phyloP scores from a whole-genome alignment of 805 yeast genomes.

The Kodamaea kakaduensis region DNA sequence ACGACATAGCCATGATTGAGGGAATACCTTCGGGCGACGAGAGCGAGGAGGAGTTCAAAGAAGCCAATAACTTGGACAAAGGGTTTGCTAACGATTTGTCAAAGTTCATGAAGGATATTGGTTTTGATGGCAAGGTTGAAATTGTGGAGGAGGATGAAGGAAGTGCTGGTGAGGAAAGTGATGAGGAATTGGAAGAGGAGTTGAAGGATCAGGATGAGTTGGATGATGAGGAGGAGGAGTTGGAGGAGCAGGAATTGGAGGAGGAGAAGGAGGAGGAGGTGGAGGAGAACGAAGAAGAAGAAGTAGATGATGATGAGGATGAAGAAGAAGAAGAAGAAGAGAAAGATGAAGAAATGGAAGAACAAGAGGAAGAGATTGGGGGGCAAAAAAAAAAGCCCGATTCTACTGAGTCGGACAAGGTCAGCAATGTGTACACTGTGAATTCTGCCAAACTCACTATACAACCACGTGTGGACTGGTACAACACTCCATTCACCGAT shows the following conservation, averaged over 20 bases:
- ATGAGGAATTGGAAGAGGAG: slow-evolving; percentile 33
- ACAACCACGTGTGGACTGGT: slow-evolving; percentile 74
- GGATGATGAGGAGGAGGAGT: slow-evolving; percentile 21
- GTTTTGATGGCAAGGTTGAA: slow-evolving; percentile 44
- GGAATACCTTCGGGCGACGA: slow-evolving; percentile 50
- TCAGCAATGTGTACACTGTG: slow-evolving; percentile 45
- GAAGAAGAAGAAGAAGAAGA: slow-evolving; percentile 10
- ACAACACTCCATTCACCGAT: slow-evolving; percentile 34
- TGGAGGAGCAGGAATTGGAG: slow-evolving; percentile 17
- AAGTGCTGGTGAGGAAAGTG: slow-evolving; percentile 15
- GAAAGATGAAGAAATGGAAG: not conserved
- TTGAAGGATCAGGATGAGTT: slow-evolving; percentile 27
- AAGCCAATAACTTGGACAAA: slow-evolving; percentile 37
- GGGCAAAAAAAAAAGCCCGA: no score
- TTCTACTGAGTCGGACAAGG: slow-evolving; percentile 28
- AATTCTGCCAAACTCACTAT: slow-evolving; percentile 53
- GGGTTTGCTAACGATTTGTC: slow-evolving; percentile 51
- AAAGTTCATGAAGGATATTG: slow-evolving; percentile 63
- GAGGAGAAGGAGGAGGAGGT: slow-evolving; percentile 13
- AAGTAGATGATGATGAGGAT: slow-evolving; percentile 9
- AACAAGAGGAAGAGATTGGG: no score
- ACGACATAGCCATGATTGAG: slow-evolving; percentile 63
- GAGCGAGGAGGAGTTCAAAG: slow-evolving; percentile 48
- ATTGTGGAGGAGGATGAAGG: slow-evolving; percentile 23
- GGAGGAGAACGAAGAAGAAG: slow-evolving; percentile 13